These are phyloP conservation scores for Pyricularia pennisetigena DNA, from an alignment of 2,329 filamentous ascomycete species.

Conservation along the genomic window DNA sequence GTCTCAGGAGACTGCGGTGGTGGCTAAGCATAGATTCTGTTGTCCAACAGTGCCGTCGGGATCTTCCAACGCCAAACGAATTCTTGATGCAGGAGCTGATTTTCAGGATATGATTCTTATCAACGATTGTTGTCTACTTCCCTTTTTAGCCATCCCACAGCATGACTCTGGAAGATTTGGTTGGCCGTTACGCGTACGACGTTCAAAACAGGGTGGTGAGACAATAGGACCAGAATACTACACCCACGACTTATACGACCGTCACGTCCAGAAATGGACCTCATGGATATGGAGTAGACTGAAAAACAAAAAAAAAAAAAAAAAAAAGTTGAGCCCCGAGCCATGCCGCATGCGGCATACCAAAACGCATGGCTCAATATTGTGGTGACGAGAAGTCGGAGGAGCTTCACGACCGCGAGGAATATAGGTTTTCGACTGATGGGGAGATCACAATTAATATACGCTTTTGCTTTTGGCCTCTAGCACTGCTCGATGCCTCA, in stretches of 20 bases:
- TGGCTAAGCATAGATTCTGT: no score
- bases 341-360: no score
- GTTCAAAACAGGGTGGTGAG: background rate
- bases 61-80: background rate
- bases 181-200: background rate
- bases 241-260: background rate
- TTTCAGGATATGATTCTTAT: background rate
- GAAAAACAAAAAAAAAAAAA: no score
- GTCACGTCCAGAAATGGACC: no score
- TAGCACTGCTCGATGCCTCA: background rate
- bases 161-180: background rate
- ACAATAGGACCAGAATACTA: background rate
- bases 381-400: no score
- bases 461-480: background rate
- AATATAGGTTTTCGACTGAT: background rate
- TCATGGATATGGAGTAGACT: no score
- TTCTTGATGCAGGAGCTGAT: background rate
- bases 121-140: background rate
- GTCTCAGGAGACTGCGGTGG: no score
- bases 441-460: background rate
- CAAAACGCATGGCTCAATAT: no score
- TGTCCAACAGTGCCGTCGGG: background rate
- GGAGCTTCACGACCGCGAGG: no score
- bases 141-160: background rate
- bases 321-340: background rate